phyloP scores from a whole-genome alignment of 2,329 filamentous ascomycete genomes.

The Claviceps arundinis region DNA sequence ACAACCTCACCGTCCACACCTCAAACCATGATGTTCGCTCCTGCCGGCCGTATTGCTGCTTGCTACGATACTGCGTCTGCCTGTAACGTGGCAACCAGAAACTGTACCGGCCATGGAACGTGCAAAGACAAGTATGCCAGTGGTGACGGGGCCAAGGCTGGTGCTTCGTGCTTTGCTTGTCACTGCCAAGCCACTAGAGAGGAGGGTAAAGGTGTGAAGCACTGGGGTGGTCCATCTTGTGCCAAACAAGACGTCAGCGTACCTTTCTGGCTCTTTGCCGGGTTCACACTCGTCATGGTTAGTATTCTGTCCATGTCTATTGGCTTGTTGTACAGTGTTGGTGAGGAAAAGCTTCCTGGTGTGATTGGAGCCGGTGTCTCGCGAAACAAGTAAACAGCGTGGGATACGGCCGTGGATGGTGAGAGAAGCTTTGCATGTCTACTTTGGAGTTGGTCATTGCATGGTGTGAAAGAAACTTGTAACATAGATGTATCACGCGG shows the following conservation, averaged over 20 bases:
- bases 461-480: neutral
- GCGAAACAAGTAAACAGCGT: constrained; percentile 40
- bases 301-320: constrained; percentile 57
- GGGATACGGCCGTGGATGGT: neutral
- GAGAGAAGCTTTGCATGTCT: constrained; percentile 5
- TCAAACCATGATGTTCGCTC: constrained; percentile 22
- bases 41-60: constrained; percentile 40
- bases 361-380: constrained; percentile 94
- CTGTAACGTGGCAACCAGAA: constrained; percentile 58
- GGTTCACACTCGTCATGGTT: constrained; percentile 58
- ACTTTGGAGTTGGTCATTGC: constrained; percentile 5
- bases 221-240: constrained; percentile 78
- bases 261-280: constrained; percentile 76
- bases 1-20: constrained; percentile 13
- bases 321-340: constrained; percentile 68
- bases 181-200: constrained; percentile 50
- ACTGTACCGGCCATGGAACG: constrained; percentile 69
- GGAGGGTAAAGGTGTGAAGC: constrained; percentile 46
- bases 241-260: constrained; percentile 84
- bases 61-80: constrained; percentile 62
- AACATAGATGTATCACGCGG: constrained; percentile 7
- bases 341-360: constrained; percentile 75
- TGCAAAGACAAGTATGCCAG: constrained; percentile 56
- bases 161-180: constrained; percentile 61
- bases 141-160: constrained; percentile 24